Evolutionary conservation across 768 basidiomycete genomes (phyloP), one percentile per base, ranked within the genome.

Genomic region (Cantharellus anzutake): DNA sequence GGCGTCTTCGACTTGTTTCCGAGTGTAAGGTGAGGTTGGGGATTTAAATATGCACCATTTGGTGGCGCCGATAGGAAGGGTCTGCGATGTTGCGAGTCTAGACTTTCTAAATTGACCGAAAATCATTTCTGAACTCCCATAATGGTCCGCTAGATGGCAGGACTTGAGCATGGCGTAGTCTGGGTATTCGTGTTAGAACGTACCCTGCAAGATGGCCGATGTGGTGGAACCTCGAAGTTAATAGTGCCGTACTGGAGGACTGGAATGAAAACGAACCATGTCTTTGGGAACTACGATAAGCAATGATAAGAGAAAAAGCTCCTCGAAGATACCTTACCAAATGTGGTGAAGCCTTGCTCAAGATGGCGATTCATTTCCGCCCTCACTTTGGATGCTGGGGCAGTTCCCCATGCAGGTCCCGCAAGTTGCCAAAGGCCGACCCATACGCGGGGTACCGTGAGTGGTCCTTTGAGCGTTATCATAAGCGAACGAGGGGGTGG

Each of bases 351-450:
- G 4, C 83, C 83, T 41, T 71, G 70, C 40, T 80, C 75, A 58
- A 77, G 76, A 65, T 86, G 79, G 35, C 74, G 76, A 16, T 68
- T 71, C 84, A 90, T 86, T 44, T 78, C 81, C 62, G 76, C 72
- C 58, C 80, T 79, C 60, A 90, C 77, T 65, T 79, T 81, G 39
- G 75, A 64, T 0, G 79, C 78, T 0, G 83, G 74, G 2, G 83
- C 83, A 53, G 78, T 83, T 20, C 88, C 87, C 87, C 87, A 90
- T 2, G 86, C 86, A 57, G 82, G 84, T 66, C 84, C 84, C 5
- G 87, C 87, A 42, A 90, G 77, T 63, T 90, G 88, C 87, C 87
- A 90, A 2, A 90, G 76, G 5, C 86, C 86, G 4, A 76, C 78
- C 82, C 83, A 86, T 59, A 88, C 67, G 59, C 86, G 78, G 41